Conservation (phyloP, 2,329 filamentous ascomycete species). For the Stromatinia cepivora region DNA sequence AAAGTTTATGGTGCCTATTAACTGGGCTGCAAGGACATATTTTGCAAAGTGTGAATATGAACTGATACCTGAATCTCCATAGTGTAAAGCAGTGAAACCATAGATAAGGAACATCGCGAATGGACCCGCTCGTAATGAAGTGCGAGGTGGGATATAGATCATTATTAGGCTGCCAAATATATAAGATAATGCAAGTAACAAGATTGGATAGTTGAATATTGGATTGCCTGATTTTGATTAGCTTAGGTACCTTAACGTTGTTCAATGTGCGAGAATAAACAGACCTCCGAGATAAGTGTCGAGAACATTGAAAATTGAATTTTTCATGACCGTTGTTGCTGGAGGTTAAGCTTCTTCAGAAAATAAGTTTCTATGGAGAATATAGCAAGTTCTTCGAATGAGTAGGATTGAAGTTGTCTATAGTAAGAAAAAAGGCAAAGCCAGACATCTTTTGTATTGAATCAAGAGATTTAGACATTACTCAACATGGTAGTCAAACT, state of each 20-base stretch:
- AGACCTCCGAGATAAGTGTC: neutral
- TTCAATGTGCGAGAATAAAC: neutral
- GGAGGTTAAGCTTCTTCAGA: neutral
- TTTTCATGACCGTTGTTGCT: neutral
- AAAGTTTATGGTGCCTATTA: neutral
- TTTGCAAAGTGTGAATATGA: neutral
- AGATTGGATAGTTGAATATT: neutral
- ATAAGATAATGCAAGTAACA: neutral
- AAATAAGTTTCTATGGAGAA: neutral
- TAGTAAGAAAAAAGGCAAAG: neutral
- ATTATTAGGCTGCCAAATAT: neutral
- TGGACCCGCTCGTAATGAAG: neutral
- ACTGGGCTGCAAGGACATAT: neutral
- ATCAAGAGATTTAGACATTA: neutral
- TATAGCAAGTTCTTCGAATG: neutral
- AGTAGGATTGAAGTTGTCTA: neutral
- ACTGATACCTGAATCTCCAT: neutral
- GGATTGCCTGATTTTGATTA: neutral
- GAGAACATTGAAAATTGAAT: neutral
- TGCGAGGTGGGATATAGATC: neutral
- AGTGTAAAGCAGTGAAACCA: neutral
- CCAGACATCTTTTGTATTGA: neutral
- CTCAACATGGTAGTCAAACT: neutral
- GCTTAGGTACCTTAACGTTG: neutral
- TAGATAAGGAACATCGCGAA: neutral